Evolutionary conservation across 805 yeast species (phyloP).

Genomic region (Candida endomychidarum): DNA sequence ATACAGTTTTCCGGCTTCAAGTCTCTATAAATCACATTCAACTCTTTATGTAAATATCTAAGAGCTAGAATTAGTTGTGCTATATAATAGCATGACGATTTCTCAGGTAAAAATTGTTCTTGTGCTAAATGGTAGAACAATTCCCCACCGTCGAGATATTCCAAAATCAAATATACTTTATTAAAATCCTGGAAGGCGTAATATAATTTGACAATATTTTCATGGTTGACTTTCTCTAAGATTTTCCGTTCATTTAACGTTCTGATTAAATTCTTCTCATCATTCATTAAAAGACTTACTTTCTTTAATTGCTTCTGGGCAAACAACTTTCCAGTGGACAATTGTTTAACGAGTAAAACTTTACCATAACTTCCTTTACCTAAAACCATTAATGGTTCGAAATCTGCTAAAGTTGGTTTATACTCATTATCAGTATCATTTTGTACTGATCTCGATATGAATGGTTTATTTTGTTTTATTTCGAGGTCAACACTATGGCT

Average conservation of each 20-base stretch:
- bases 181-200: constrained; percentile 47
- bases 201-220: constrained; percentile 43
- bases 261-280: constrained; percentile 28
- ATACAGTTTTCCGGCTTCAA: constrained; percentile 48
- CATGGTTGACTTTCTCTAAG: constrained; percentile 42
- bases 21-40: constrained; percentile 44
- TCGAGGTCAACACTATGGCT: constrained; percentile 15
- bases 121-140: constrained; percentile 42
- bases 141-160: constrained; percentile 47
- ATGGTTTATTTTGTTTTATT: constrained; percentile 14
- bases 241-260: constrained; percentile 44
- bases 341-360: constrained; percentile 40
- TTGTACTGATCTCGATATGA: constrained; percentile 15
- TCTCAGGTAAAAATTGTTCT: constrained; percentile 27
- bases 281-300: constrained; percentile 34
- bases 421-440: constrained; percentile 7
- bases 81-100: constrained; percentile 40
- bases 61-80: constrained; percentile 44
- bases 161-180: constrained; percentile 43
- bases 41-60: constrained; percentile 35
- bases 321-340: constrained; percentile 36
- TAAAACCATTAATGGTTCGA: constrained; percentile 42
- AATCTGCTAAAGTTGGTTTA: constrained; percentile 29
- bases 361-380: constrained; percentile 48
- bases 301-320: constrained; percentile 47